phyloP scores from a whole-genome alignment of 352 stramenopile species.

The Paralagenidium karlingii region DNA sequence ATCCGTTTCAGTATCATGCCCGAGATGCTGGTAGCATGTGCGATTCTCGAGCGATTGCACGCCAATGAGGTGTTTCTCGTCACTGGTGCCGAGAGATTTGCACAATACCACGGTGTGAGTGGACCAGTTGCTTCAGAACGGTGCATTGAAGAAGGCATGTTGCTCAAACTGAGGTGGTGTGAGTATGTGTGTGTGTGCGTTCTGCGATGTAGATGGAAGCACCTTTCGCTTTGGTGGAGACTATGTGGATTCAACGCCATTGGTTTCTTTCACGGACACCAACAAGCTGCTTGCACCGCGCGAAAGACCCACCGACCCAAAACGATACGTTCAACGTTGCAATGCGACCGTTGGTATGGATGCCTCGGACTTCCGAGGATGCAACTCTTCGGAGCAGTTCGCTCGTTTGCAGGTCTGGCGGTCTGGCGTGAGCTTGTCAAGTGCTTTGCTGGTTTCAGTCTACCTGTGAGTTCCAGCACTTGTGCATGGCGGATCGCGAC shows the following conservation, averaged over 20 bases:
- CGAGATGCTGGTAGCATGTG: slow-evolving; percentile 49
- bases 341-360: no score
- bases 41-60: slow-evolving; percentile 49
- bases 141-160: no score
- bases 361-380: no score
- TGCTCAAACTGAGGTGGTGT: no score
- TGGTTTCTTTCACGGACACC: slow-evolving; percentile 40
- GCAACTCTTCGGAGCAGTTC: slow-evolving; percentile 16
- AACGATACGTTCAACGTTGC: no score
- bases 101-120: no score
- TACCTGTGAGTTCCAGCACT: slow-evolving; percentile 8
- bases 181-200: slow-evolving; percentile 63
- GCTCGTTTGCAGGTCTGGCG: slow-evolving; percentile 27
- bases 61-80: slow-evolving; percentile 58
- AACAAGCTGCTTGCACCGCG: no score
- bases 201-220: no score
- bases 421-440: slow-evolving; percentile 61
- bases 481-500: slow-evolving; percentile 50
- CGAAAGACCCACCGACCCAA: no score
- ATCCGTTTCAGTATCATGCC: slow-evolving; percentile 70
- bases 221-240: no score
- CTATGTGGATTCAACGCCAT: slow-evolving; percentile 70
- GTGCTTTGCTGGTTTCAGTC: slow-evolving; percentile 49
- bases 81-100: slow-evolving; percentile 48
- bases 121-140: no score